A percentile compares a stretch with the other conserved stretches of the same genome.
Evolutionary conservation across 1,139 yeast species (phyloP).

Genomic region (Protomyces arabidopsidicola): DNA sequence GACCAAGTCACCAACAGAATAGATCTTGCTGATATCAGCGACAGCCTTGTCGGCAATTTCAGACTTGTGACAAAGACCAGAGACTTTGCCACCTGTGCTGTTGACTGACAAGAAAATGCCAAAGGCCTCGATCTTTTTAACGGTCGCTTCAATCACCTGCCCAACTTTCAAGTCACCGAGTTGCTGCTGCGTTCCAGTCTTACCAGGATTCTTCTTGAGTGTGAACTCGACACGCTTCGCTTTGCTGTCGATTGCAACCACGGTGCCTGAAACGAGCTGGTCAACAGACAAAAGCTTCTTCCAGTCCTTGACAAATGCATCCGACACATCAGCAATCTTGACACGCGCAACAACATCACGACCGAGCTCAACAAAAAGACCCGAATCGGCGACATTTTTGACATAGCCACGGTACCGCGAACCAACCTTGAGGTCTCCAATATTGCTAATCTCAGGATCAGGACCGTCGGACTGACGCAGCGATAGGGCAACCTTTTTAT

Average conservation of each 20-base stretch:
- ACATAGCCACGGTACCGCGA: constrained; percentile 74
- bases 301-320: constrained; percentile 81
- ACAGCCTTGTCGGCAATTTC: constrained; percentile 58
- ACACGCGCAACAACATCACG: constrained; percentile 72
- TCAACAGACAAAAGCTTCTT: constrained; percentile 64
- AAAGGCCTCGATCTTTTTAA: constrained; percentile 58
- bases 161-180: constrained; percentile 67
- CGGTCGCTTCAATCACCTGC: constrained; percentile 71
- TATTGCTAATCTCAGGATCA: constrained; percentile 51
- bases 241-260: constrained; percentile 55
- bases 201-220: constrained; percentile 73
- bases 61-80: constrained; percentile 83
- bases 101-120: constrained; percentile 86
- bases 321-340: constrained; percentile 75
- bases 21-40: constrained; percentile 42
- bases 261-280: constrained; percentile 74
- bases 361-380: constrained; percentile 74
- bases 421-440: constrained; percentile 61
- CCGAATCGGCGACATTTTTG: constrained; percentile 67
- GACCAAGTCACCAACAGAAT: constrained; percentile 40
- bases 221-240: constrained; percentile 64
- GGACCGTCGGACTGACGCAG: constrained; percentile 33
- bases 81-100: constrained; percentile 59
- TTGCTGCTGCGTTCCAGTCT: constrained; percentile 54
- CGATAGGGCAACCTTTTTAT: constrained; percentile 40